phyloP scores from a whole-genome alignment of 2,329 filamentous ascomycete genomes.

The Trichophyton mentagrophytes region DNA sequence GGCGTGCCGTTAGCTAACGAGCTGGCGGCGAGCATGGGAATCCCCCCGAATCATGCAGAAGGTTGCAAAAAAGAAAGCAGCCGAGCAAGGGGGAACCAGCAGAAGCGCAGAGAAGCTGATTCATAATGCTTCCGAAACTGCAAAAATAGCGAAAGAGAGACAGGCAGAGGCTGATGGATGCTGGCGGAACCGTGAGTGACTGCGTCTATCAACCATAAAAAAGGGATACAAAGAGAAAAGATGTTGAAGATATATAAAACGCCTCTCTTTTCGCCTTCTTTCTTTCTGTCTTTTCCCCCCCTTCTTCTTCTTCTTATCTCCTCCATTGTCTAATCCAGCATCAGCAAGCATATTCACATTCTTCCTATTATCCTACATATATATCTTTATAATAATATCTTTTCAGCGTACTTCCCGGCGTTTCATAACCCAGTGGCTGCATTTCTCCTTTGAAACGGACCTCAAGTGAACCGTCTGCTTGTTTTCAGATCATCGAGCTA shows the following conservation, averaged over 20 bases:
- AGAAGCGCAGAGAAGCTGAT: background rate
- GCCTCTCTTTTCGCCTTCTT: background rate
- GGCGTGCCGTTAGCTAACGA: background rate
- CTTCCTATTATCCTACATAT: background rate
- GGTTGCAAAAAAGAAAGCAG: background rate
- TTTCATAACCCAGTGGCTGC: background rate
- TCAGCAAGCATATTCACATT: background rate
- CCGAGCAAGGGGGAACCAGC: background rate
- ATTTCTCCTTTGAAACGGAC: background rate
- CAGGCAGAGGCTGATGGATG: conserved; percentile 1
- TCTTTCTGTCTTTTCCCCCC: background rate
- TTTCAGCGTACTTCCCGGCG: background rate
- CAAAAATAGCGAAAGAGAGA: background rate
- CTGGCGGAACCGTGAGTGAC: background rate
- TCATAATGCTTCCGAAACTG: conserved; percentile 2
- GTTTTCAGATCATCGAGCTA: background rate
- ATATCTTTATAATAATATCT: background rate
- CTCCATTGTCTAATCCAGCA: background rate
- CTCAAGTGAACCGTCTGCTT: background rate
- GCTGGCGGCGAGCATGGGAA: background rate
- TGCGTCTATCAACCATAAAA: background rate
- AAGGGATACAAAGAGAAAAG: background rate
- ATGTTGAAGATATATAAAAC: background rate
- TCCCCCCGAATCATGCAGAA: background rate
- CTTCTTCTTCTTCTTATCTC: too few relatives aligned